Evolutionary conservation across 805 yeast genomes (phyloP), one percentile per base, ranked within the genome.

Genomic region (Metschnikowia corniflorae): DNA sequence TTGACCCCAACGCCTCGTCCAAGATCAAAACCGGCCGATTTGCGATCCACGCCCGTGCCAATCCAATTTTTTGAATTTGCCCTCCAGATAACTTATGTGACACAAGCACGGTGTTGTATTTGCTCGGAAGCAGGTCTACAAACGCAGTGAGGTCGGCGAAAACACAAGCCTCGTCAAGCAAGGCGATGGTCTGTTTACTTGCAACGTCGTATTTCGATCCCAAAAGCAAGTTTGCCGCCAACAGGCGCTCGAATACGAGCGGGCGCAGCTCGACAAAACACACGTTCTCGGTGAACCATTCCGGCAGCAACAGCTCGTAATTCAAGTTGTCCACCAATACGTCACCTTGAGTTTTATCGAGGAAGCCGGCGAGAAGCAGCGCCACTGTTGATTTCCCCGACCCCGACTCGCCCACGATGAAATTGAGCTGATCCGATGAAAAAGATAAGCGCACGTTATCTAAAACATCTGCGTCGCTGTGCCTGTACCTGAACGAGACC

Each of bases 351-450:
- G 58, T 46, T 0, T 68, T 61, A 0, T 55, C 43, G 49, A 89
- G 87, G 16, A 86, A 70, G 18, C 73, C 73, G 37, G 83, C 55
- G 1, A 93, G 49, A 2, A 93, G 55, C 24, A 72, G 73, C 0
- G 82, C 74, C 2, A 93, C 43, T 0, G 97, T 83, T 0, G 97
- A 91, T 57, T 93, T 93, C 0, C 98, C 98, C 0, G 89, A 80
- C 0, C 99, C 99, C 0, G 97, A 88, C 42, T 72, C 70, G 1
- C 99, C 99, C 27, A 93, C 75, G 4, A 93, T 59, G 49, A 77
- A 91, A 1, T 81, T 77, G 6, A 75, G 53, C 21, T 61, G 46
- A 1, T 73, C 69, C 0, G 74, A 57, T 1, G 65, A 57, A 23
- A 88, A 62, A 4, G 48, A 46, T 17, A 83, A 39, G n/a, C 57